Evolutionary conservation across 2,329 filamentous ascomycete species (phyloP).

Genomic region (Helminthosporium solani): DNA sequence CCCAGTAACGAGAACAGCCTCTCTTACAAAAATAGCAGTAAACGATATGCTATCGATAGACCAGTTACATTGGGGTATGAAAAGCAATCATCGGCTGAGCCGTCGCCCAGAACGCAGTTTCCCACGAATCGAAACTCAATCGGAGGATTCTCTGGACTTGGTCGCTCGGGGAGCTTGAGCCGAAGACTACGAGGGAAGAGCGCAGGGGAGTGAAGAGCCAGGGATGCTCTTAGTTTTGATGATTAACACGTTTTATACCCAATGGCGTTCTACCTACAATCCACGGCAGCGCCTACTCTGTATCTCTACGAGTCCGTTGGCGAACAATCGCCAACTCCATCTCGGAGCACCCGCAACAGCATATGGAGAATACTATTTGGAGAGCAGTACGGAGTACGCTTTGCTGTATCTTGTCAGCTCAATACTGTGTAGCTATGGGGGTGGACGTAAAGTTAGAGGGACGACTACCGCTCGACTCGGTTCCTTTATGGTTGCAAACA

Average conservation of each 20-base stretch:
- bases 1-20: constrained; percentile 28
- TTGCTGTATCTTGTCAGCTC: constrained; percentile 1
- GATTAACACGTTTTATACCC: constrained; percentile 34
- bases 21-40: constrained; percentile 27
- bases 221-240: constrained; percentile 17
- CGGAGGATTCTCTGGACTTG: constrained; percentile 26
- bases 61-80: constrained; percentile 36
- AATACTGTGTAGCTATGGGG: not conserved
- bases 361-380: not conserved
- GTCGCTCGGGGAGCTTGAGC: constrained; percentile 31
- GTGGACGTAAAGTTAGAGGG: not conserved
- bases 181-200: constrained; percentile 30
- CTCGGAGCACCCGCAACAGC: not conserved
- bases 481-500: not conserved
- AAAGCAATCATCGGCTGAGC: constrained; percentile 25
- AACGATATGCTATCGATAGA: constrained; percentile 31
- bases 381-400: not conserved
- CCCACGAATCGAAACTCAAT: constrained; percentile 32
- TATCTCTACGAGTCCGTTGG: not conserved
- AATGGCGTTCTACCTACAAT: constrained; percentile 14
- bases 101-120: constrained; percentile 27
- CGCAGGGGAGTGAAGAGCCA: constrained; percentile 34
- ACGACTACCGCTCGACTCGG: not conserved
- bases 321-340: not conserved
- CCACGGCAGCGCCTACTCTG: not conserved